A percentile compares a stretch with the other conserved stretches of the same genome.
Conservation (phyloP, 2,329 filamentous ascomycete genomes). For the Amphichorda felina region DNA sequence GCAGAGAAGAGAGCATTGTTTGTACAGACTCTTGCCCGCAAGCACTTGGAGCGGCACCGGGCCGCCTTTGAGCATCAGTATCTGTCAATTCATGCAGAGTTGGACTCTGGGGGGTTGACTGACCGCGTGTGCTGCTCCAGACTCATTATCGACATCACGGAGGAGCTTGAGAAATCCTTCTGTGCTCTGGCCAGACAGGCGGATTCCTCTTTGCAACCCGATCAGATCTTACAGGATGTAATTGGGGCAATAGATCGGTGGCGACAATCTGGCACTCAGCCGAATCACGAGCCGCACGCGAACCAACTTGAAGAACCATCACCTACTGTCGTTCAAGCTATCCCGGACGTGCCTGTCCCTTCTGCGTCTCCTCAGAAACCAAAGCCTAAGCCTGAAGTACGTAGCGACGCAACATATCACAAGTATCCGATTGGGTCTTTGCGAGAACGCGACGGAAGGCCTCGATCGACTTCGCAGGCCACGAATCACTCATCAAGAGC, state of each 20-base stretch:
- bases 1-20: constrained; percentile 23
- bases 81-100: constrained; percentile 13
- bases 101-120: constrained; percentile 15
- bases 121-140: constrained; percentile 35
- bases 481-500: constrained; percentile 9
- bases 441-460: not conserved
- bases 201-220: constrained; percentile 25
- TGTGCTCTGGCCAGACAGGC: constrained; percentile 33
- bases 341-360: too few relatives aligned
- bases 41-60: constrained; percentile 35
- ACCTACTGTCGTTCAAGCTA: too few relatives aligned
- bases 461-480: constrained; percentile 10
- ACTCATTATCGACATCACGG: constrained; percentile 31
- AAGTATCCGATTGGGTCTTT: not conserved
- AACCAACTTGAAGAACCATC: not conserved
- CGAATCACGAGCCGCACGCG: not conserved
- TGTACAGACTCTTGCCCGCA: constrained; percentile 28
- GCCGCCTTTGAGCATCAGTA: constrained; percentile 20
- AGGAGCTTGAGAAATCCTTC: constrained; percentile 35
- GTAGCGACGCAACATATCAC: not conserved
- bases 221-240: constrained; percentile 33
- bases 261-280: not conserved
- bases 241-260: constrained; percentile 18
- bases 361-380: not conserved
- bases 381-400: not conserved